A percentile compares a stretch with the other conserved stretches of the same genome.
Evolutionary conservation across 164 flowering plant species (phyloP).

Genomic region (Kingdonia uniflora): DNA sequence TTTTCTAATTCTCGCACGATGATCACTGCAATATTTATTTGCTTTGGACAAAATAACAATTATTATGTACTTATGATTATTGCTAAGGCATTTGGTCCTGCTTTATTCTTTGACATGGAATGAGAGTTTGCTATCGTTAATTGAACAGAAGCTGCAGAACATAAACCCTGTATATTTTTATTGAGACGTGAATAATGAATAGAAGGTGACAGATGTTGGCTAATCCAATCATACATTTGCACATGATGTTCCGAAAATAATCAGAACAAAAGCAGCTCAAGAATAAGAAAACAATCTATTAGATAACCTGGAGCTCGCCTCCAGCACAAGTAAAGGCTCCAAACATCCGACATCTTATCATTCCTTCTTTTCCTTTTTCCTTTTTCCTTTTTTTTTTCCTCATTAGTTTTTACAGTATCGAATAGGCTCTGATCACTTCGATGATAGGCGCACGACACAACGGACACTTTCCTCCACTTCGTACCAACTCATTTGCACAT

Average conservation of each 20-base stretch:
- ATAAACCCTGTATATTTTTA: conserved; percentile 6
- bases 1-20: no score
- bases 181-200: conserved; percentile 21
- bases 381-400: conserved; percentile 3
- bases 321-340: conserved; percentile 8
- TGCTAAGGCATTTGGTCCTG: no score
- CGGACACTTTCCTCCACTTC: conserved; percentile 75
- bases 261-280: conserved; percentile 14
- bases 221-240: conserved; percentile 19
- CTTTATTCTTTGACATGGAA: no score
- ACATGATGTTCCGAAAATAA: conserved; percentile 13
- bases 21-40: no score
- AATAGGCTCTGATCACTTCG: conserved; percentile 83
- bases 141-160: background rate
- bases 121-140: no score
- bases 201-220: conserved; percentile 11
- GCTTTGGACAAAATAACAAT: no score
- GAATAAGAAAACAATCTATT: conserved; percentile 10
- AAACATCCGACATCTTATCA: conserved; percentile 13
- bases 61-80: no score
- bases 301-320: conserved; percentile 1
- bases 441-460: conserved; percentile 83
- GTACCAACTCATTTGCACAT: conserved; percentile 73
- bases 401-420: conserved; percentile 41
- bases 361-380: conserved; percentile 5